A percentile compares a stretch with the other conserved stretches of the same genome.
phyloP scores from a whole-genome alignment of 768 basidiomycete species.

The Pilatotrama ljubarskyi region DNA sequence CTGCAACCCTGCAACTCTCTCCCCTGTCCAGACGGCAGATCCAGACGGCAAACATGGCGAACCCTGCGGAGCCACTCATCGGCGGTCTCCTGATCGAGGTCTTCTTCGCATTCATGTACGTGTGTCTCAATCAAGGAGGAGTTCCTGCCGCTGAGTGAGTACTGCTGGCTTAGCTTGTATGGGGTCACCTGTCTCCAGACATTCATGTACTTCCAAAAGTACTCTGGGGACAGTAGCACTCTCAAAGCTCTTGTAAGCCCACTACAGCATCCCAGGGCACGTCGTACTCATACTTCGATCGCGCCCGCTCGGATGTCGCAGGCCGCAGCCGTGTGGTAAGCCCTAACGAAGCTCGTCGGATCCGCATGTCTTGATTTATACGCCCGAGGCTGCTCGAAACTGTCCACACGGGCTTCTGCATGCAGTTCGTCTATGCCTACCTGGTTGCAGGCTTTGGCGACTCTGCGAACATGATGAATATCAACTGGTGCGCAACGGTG shows the following conservation, averaged over 20 bases:
- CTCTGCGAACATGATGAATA: not conserved
- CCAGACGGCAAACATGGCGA: conserved; percentile 6
- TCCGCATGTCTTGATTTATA: not conserved
- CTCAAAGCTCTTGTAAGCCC: conserved; percentile 8
- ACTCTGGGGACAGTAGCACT: not conserved
- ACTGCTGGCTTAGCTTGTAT: not conserved
- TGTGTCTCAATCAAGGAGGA: not conserved
- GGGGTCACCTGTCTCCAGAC: conserved; percentile 20
- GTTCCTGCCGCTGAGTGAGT: not conserved
- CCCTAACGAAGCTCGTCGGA: not conserved
- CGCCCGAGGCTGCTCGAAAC: conserved; percentile 14
- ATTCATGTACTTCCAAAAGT: conserved; percentile 17
- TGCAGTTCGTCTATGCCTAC: conserved; percentile 16
- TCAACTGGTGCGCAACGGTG: conserved; percentile 6
- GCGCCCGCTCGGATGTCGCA: not conserved
- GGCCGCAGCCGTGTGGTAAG: conserved; percentile 6
- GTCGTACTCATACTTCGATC: not conserved
- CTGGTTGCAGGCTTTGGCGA: conserved; percentile 14
- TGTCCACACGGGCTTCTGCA: conserved; percentile 20
- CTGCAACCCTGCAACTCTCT: not conserved
- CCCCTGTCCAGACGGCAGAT: not conserved
- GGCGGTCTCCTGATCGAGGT: conserved; percentile 19
- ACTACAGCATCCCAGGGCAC: too few relatives aligned
- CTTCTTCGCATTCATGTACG: conserved; percentile 19
- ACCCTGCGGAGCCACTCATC: conserved; percentile 10